These are phyloP conservation scores for Cladosporium cucumerinum DNA, from an alignment of 2,329 filamentous ascomycete species.

Conservation along the genomic window DNA sequence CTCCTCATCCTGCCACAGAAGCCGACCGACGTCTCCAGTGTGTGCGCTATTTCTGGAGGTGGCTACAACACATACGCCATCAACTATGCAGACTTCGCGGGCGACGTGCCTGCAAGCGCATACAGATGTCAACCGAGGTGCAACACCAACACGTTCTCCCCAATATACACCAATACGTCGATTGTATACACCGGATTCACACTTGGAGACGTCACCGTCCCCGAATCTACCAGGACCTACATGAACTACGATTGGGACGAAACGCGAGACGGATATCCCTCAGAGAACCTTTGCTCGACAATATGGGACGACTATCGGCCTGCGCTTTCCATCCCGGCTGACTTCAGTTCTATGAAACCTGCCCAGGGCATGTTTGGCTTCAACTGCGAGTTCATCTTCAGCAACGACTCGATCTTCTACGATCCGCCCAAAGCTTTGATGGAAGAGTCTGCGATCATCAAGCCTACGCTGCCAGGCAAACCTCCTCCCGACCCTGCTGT, in stretches of 20 bases:
- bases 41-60: slow-evolving; percentile 21
- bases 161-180: neutral
- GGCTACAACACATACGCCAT: slow-evolving; percentile 16
- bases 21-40: slow-evolving; percentile 19
- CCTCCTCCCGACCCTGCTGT: neutral
- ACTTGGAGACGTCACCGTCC: neutral
- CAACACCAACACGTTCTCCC: neutral
- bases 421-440: slow-evolving; percentile 24
- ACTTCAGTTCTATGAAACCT: slow-evolving; percentile 19
- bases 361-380: neutral
- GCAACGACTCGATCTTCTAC: slow-evolving; percentile 21
- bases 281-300: slow-evolving; percentile 25
- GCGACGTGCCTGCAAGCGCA: slow-evolving; percentile 21
- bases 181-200: slow-evolving; percentile 1
- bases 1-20: slow-evolving; percentile 20
- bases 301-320: slow-evolving; percentile 27
- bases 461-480: neutral
- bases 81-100: slow-evolving; percentile 25
- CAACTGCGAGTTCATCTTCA: slow-evolving; percentile 15
- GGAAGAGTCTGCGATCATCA: neutral
- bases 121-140: slow-evolving; percentile 28
- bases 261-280: slow-evolving; percentile 1
- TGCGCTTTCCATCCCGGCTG: slow-evolving; percentile 22
- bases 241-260: neutral
- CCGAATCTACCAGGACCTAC: neutral